Evolutionary conservation across 2,329 filamentous ascomycete species (phyloP).

Genomic region (Aspergillus hortae): DNA sequence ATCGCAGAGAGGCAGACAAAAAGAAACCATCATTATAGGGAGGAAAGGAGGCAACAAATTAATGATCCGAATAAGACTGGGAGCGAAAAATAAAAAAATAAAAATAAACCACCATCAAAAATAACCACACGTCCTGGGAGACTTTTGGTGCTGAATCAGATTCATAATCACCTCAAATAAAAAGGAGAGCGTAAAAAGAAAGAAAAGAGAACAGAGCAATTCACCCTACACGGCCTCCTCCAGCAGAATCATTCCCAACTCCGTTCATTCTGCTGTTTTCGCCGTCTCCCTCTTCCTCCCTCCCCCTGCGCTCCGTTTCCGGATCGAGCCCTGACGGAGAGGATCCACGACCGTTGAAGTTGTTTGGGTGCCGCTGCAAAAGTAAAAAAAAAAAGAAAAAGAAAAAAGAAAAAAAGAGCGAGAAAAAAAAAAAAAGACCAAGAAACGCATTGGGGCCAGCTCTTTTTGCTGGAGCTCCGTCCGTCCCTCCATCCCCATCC

Average conservation of each 20-base stretch:
- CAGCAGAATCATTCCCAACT: slow-evolving; percentile 2
- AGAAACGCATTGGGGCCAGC: slow-evolving; percentile 2
- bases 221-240: neutral
- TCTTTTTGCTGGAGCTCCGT: slow-evolving; percentile 8
- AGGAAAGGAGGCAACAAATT: neutral
- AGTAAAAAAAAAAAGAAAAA: slow-evolving; percentile 10
- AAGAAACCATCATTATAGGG: neutral
- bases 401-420: slow-evolving; percentile 7
- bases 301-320: slow-evolving; percentile 29
- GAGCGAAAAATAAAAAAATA: neutral
- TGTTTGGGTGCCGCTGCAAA: neutral
- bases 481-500: slow-evolving; percentile 16
- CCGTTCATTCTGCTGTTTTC: slow-evolving; percentile 12
- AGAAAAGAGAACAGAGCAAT: neutral
- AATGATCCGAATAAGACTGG: neutral
- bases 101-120: neutral
- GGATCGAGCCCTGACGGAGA: slow-evolving; percentile 30
- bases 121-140: neutral
- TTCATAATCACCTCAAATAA: neutral
- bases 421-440: slow-evolving; percentile 8
- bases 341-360: slow-evolving; percentile 31
- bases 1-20: neutral
- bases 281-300: slow-evolving; percentile 21
- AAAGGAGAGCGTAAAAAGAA: neutral
- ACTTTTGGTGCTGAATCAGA: neutral